Evolutionary conservation across 768 basidiomycete genomes (phyloP), one percentile per base, ranked within the genome.

Genomic region (Auricularia cornea): DNA sequence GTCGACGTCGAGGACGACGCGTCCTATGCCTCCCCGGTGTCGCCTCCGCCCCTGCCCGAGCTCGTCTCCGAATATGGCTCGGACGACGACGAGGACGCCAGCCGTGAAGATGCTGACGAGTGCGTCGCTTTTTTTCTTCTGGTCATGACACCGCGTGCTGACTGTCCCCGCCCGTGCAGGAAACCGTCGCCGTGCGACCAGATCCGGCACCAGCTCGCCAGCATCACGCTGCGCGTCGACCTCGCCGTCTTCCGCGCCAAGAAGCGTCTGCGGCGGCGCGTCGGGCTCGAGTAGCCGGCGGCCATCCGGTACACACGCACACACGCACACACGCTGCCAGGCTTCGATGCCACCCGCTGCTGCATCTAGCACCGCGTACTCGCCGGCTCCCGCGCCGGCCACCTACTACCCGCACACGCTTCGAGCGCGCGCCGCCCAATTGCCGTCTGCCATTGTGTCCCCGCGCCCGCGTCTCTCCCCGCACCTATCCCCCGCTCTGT

Each of bases 201-300:
- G 18, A 5, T 57, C 4, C 23, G 28, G 16, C 54, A 30, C 6
- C 54, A 57, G 28, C 14, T 57, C 30, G 54, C 54, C 6, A 57
- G 54, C 54, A 20, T 57, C 54, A 28, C 54, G 26, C 54, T 57
- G 54, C 54, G 54, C 54, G 54, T 57, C 54, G 54, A 57, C 54
- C 54, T 57, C 54, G 54, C 54, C 54, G 54, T 57, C 54, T 57
- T 57, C 30, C 54, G 54, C 54, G 54, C 54, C 28, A 57, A 57
- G 54, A 28, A 31, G 28, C 26, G 26, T 16, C 30, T 57, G 8
- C 26, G 54, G 26, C 26, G 54, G 26, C 26, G 54, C 54, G 26
- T 57, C 26, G 54, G 54, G 8, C 54, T 57, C 12, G 28, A 57
- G 26, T 57, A 48, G 44, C 44, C 44, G 35, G 10, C 1, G 10